phyloP scores from a whole-genome alignment of 352 stramenopile species.

The Phytophthora colocasiae region DNA sequence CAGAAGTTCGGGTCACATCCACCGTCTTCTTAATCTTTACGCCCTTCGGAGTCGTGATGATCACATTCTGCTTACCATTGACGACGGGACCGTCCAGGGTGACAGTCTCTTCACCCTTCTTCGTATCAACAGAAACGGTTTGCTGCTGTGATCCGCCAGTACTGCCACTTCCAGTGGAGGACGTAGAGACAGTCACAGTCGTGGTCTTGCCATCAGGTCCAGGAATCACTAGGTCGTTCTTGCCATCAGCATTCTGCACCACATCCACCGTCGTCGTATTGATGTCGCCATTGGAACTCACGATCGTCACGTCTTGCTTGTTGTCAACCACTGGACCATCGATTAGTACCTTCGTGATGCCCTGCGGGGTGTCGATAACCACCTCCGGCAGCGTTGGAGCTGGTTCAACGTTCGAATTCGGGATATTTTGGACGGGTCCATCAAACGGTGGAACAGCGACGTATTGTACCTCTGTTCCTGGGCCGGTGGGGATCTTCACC shows the following conservation, averaged over 20 bases:
- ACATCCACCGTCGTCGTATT: constrained; percentile 10
- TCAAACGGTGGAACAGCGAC: too few relatives aligned
- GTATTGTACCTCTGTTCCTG: too few relatives aligned
- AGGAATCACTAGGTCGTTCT: constrained; percentile 14
- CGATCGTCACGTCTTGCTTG: constrained; percentile 18
- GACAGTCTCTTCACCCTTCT: constrained; percentile 2
- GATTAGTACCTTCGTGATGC: background rate
- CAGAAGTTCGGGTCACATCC: background rate
- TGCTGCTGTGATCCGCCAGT: background rate
- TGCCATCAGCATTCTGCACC: background rate
- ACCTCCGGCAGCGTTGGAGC: background rate
- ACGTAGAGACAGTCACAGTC: constrained; percentile 2
- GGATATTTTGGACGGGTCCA: too few relatives aligned
- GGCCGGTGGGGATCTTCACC: too few relatives aligned
- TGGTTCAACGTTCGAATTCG: too few relatives aligned
- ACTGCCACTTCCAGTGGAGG: background rate
- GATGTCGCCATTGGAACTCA: constrained; percentile 4
- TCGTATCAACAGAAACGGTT: constrained; percentile 5
- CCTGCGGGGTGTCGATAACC: background rate
- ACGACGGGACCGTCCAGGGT: background rate
- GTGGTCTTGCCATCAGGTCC: constrained; percentile 18
- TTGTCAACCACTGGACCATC: background rate
- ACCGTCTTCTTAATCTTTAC: constrained; percentile 4
- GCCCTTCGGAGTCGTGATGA: constrained; percentile 16
- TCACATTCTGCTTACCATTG: constrained; percentile 12